These are phyloP conservation scores for Penstemon newberryi DNA, from an alignment of 257 asterid species.

Conservation along the genomic window DNA sequence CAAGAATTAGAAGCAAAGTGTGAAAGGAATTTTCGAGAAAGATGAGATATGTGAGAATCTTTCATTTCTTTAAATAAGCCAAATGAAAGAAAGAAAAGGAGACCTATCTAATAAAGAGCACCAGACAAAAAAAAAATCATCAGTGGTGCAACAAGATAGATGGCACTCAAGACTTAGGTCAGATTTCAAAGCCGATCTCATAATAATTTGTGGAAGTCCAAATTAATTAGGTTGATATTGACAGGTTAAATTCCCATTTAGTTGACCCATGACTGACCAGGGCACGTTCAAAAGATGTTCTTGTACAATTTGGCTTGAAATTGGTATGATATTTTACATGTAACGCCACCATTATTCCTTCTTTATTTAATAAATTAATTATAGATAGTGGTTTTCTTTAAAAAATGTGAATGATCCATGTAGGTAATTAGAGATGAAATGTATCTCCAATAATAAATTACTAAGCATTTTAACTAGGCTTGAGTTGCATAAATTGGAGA, in stretches of 20 bases:
- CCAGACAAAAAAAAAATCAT: background rate
- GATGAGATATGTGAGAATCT: constrained; percentile 23
- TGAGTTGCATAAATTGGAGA: too few relatives aligned
- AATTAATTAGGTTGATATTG: background rate
- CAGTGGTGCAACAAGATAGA: background rate
- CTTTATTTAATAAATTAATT: too few relatives aligned
- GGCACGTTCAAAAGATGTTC: background rate
- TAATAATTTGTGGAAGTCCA: background rate
- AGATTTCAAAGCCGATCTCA: background rate
- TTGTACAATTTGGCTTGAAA: background rate
- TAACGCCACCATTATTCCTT: too few relatives aligned
- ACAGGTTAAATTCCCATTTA: background rate
- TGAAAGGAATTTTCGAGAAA: constrained; percentile 14
- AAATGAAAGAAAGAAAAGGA: constrained; percentile 16
- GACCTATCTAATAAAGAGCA: constrained; percentile 5
- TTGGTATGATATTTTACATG: background rate
- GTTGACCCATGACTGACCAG: background rate
- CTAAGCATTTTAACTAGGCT: too few relatives aligned
- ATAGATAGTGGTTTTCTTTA: too few relatives aligned
- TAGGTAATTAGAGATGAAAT: too few relatives aligned
- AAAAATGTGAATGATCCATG: too few relatives aligned
- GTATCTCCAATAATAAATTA: too few relatives aligned
- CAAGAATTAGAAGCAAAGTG: background rate
- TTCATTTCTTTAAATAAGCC: constrained; percentile 23
- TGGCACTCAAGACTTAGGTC: background rate